Percentiles rank a stretch among this genome's conserved stretches.
Evolutionary conservation across 148 eudicot species (phyloP).

Genomic region (Nepenthes mirabilis): DNA sequence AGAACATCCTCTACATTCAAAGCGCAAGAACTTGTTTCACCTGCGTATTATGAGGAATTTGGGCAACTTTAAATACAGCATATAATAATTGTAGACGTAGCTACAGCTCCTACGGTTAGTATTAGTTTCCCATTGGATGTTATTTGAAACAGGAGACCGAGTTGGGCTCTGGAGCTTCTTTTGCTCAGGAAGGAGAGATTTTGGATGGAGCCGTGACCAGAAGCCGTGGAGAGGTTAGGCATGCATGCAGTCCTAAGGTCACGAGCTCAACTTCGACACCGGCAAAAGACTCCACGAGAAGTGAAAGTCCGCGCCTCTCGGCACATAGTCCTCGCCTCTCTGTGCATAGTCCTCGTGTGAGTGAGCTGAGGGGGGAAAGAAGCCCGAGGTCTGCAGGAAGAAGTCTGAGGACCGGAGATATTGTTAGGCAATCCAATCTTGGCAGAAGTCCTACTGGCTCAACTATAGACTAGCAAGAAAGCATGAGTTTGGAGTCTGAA

Average conservation of each 20-base stretch:
- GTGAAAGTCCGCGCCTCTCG: conserved; percentile 39
- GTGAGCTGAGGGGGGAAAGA: conserved; percentile 19
- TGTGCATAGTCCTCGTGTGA: conserved; percentile 29
- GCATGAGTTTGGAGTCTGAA: conserved; percentile 9
- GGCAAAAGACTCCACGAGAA: conserved; percentile 21
- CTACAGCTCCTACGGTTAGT: too few relatives aligned
- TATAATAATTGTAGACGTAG: too few relatives aligned
- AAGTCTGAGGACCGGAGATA: conserved; percentile 30
- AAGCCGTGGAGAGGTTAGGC: conserved; percentile 81
- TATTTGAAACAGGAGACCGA: conserved; percentile 47
- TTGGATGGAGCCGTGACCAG: conserved; percentile 68
- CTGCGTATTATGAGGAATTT: too few relatives aligned
- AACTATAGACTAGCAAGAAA: conserved; percentile 15
- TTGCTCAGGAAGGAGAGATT: conserved; percentile 48
- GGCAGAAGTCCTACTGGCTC: conserved; percentile 20
- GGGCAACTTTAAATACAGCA: too few relatives aligned
- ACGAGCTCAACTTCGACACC: conserved; percentile 70
- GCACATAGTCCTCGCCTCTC: conserved; percentile 25
- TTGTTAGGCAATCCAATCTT: conserved; percentile 19
- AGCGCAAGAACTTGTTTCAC: too few relatives aligned
- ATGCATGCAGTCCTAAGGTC: conserved; percentile 47
- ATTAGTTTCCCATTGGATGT: neutral
- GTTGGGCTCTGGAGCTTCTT: conserved; percentile 33
- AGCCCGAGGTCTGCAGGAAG: conserved; percentile 12
- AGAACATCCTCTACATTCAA: too few relatives aligned